These are phyloP conservation scores for Vicia villosa DNA, from an alignment of 306 rosid genomes.

Conservation along the genomic window DNA sequence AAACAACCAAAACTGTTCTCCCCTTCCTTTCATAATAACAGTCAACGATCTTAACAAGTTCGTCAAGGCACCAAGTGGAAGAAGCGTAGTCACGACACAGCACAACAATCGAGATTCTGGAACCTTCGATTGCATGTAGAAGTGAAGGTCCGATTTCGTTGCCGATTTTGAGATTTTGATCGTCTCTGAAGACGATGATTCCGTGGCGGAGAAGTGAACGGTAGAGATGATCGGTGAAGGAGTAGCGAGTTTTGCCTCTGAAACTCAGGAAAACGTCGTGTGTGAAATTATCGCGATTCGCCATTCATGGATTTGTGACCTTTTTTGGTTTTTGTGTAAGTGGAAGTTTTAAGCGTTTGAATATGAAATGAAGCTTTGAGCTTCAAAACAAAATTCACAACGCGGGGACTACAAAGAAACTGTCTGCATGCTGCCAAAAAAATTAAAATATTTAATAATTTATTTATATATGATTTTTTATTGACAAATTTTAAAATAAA, in stretches of 20 bases:
- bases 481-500: too few relatives aligned
- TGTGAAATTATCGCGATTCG: background rate
- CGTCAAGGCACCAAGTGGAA: constrained; percentile 15
- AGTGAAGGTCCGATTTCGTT: background rate
- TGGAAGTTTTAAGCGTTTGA: too few relatives aligned
- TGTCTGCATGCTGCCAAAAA: too few relatives aligned
- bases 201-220: background rate
- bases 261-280: constrained; percentile 9
- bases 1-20: background rate
- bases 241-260: background rate
- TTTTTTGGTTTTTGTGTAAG: too few relatives aligned
- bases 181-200: background rate
- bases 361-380: too few relatives aligned
- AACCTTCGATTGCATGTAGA: background rate
- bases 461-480: too few relatives aligned
- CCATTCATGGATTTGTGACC: background rate
- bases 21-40: background rate
- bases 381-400: too few relatives aligned
- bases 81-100: background rate
- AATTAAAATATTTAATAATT: too few relatives aligned
- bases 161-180: background rate
- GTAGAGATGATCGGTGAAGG: constrained; percentile 8
- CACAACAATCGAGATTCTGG: background rate
- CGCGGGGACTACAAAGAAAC: background rate
- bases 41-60: constrained; percentile 1